phyloP scores from a whole-genome alignment of 805 yeast genomes.

The Saturnispora serradocipensis region DNA sequence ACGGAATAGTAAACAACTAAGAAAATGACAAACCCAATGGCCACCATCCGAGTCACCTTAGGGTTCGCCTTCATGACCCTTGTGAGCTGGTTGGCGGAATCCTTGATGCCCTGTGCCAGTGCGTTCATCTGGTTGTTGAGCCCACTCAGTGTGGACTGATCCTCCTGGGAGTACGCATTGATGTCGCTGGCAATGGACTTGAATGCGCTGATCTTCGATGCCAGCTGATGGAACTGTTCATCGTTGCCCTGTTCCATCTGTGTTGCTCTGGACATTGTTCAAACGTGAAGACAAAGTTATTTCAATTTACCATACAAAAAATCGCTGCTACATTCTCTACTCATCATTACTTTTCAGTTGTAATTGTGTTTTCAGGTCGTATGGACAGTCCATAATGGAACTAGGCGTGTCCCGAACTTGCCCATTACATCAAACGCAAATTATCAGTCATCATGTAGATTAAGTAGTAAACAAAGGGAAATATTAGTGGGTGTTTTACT shows the following conservation, averaged over 20 bases:
- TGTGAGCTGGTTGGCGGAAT: slow-evolving; percentile 42
- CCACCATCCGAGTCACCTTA: slow-evolving; percentile 50
- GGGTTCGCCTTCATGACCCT: slow-evolving; percentile 53
- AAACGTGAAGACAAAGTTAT: background rate
- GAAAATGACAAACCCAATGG: slow-evolving; percentile 43
- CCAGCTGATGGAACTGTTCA: slow-evolving; percentile 49
- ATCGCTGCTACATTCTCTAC: background rate
- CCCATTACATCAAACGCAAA: slow-evolving; percentile 29
- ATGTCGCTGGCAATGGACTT: slow-evolving; percentile 62
- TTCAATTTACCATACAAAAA: background rate
- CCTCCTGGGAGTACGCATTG: slow-evolving; percentile 52
- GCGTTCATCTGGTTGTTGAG: slow-evolving; percentile 43
- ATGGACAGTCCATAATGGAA: slow-evolving; percentile 20
- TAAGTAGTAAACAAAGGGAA: background rate
- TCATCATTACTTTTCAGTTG: slow-evolving; percentile 10
- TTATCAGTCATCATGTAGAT: slow-evolving; percentile 25
- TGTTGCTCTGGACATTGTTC: slow-evolving; percentile 23
- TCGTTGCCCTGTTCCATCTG: slow-evolving; percentile 43
- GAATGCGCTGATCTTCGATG: slow-evolving; percentile 55
- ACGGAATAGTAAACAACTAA: slow-evolving; percentile 48
- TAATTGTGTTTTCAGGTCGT: slow-evolving; percentile 29
- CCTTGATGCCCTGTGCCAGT: slow-evolving; percentile 39
- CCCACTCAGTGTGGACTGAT: slow-evolving; percentile 31
- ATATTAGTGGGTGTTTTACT: background rate
- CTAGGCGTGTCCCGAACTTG: slow-evolving; percentile 27